A percentile compares a stretch with the other conserved stretches of the same genome.
phyloP scores from a whole-genome alignment of 2,329 filamentous ascomycete species.

The Arachnomyces sp. region DNA sequence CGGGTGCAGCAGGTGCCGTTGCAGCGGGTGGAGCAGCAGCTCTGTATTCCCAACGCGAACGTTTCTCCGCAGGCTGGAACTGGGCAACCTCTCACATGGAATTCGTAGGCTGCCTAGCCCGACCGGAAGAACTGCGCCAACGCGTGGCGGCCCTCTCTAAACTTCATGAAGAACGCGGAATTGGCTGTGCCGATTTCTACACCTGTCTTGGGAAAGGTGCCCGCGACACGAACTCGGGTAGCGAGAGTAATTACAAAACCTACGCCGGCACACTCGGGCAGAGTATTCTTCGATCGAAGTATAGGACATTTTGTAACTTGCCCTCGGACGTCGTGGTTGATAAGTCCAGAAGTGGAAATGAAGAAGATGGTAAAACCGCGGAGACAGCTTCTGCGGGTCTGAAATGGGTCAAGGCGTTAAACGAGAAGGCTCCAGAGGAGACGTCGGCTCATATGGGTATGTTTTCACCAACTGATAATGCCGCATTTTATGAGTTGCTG shows the following conservation, averaged over 20 bases:
- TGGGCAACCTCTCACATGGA: slow-evolving; percentile 89
- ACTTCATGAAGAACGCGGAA: slow-evolving; percentile 54
- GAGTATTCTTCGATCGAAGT: slow-evolving; percentile 38
- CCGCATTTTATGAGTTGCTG: slow-evolving; percentile 34
- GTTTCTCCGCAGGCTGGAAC: slow-evolving; percentile 63
- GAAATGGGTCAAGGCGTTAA: slow-evolving; percentile 63
- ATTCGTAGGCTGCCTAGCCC: slow-evolving; percentile 82
- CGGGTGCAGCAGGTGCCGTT: slow-evolving; percentile 70
- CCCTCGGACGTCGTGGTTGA: slow-evolving; percentile 46
- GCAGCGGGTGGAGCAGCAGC: slow-evolving; percentile 75
- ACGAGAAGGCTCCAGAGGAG: slow-evolving; percentile 73
- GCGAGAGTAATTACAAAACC: slow-evolving; percentile 13
- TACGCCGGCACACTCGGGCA: slow-evolving; percentile 26
- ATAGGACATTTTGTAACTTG: slow-evolving; percentile 83
- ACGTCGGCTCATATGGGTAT: slow-evolving; percentile 62
- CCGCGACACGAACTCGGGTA: slow-evolving; percentile 18
- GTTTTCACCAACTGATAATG: slow-evolving; percentile 38
- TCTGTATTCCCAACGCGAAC: slow-evolving; percentile 76
- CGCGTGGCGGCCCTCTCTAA: slow-evolving; percentile 62
- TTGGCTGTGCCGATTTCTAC: slow-evolving; percentile 82
- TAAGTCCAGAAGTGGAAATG: slow-evolving; percentile 17
- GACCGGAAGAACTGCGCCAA: slow-evolving; percentile 70
- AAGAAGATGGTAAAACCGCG: slow-evolving; percentile 19
- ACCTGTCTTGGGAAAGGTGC: slow-evolving; percentile 69
- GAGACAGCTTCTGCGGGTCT: slow-evolving; percentile 30